Evolutionary conservation across 331 rosid species (phyloP).

Genomic region (Acacia pycnantha): DNA sequence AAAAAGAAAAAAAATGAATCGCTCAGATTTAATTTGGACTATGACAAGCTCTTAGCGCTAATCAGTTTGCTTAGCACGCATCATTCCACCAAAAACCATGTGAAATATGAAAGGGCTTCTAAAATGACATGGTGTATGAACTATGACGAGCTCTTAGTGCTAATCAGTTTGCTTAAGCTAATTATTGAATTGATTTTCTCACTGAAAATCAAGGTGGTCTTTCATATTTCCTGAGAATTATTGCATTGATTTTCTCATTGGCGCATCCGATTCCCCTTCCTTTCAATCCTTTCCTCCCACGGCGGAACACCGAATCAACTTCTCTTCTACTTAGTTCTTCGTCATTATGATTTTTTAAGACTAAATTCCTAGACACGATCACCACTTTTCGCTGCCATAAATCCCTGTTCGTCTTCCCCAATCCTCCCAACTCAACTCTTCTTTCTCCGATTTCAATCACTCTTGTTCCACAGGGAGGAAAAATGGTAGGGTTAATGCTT

Average conservation of each 20-base stretch:
- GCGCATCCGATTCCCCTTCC: conserved; percentile 43
- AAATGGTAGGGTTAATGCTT: conserved; percentile 23
- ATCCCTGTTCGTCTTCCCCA: conserved; percentile 25
- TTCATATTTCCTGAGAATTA: not conserved
- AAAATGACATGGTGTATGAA: no score
- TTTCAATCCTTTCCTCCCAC: conserved; percentile 31
- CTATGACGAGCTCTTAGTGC: no score
- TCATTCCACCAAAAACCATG: no score
- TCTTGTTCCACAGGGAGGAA: conserved; percentile 1
- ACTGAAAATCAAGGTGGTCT: not conserved
- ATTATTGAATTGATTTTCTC: not conserved
- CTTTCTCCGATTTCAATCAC: not conserved
- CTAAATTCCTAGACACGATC: conserved; percentile 3
- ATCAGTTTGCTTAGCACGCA: no score
- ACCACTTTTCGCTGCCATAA: conserved; percentile 35
- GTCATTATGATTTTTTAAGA: conserved; percentile 19
- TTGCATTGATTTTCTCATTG: conserved; percentile 1
- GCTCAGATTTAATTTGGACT: no score
- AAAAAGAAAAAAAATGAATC: no score
- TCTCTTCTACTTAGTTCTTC: conserved; percentile 18
- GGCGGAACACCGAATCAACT: conserved; percentile 51
- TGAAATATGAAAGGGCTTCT: no score
- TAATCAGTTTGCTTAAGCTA: no score
- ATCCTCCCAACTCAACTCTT: not conserved
- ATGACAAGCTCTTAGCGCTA: no score